Evolutionary conservation across 768 basidiomycete species (phyloP).

Genomic region (Rubroboletus pulcherrimus): DNA sequence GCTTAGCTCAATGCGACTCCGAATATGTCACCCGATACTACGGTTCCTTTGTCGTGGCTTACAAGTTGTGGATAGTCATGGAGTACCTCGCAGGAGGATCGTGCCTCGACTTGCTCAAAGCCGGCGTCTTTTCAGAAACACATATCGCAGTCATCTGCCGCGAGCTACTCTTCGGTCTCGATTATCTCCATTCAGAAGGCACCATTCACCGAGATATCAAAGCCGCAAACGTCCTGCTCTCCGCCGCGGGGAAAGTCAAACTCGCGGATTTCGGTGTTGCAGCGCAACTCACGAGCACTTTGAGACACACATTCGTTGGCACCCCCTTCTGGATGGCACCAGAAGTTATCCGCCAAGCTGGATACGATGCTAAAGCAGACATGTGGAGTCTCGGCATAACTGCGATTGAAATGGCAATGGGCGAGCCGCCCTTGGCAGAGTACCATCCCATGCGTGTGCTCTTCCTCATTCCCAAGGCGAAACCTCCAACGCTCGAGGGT

Average conservation of each 20-base stretch:
- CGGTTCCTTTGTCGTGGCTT: constrained; percentile 93
- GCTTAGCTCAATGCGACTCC: constrained; percentile 92
- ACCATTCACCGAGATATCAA: constrained; percentile 99
- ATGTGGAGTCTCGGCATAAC: constrained; percentile 99
- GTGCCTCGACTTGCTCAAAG: constrained; percentile 92
- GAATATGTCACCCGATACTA: constrained; percentile 97
- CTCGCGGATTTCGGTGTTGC: constrained; percentile 99
- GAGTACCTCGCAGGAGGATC: constrained; percentile 99
- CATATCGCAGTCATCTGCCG: constrained; percentile 95
- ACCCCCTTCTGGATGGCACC: constrained; percentile 99
- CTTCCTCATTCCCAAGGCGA: constrained; percentile 96
- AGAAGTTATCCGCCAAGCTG: constrained; percentile 95
- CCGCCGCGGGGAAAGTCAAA: constrained; percentile 90
- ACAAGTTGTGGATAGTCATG: constrained; percentile 99
- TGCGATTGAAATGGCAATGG: constrained; percentile 96
- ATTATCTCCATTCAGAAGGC: constrained; percentile 93
- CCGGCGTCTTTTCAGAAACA: constrained; percentile 84
- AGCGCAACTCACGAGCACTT: constrained; percentile 89
- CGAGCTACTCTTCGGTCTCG: constrained; percentile 87
- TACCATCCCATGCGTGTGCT: constrained; percentile 99
- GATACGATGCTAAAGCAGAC: constrained; percentile 94
- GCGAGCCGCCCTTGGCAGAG: constrained; percentile 93
- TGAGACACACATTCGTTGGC: constrained; percentile 96
- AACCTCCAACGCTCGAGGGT: constrained; percentile 87
- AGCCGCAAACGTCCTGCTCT: constrained; percentile 92